These are phyloP conservation scores for Pilaira anomala DNA, from an alignment of 192 early-diverging fungal genomes.

Conservation along the genomic window DNA sequence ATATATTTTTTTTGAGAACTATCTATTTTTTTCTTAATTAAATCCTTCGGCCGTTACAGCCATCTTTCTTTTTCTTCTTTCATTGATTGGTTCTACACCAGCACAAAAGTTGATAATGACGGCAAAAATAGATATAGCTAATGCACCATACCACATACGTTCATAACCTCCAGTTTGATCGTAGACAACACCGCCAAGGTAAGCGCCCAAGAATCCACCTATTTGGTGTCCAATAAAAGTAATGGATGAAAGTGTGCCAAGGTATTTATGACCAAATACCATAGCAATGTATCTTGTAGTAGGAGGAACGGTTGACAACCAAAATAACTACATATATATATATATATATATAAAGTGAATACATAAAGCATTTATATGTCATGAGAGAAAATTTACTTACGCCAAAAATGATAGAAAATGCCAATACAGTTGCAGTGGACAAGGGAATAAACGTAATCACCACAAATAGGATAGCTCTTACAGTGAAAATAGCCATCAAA, in stretches of 20 bases:
- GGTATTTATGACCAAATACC: constrained; percentile 32
- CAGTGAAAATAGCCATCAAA: constrained; percentile 17
- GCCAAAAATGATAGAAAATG: constrained; percentile 35
- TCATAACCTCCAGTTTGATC: constrained; percentile 24
- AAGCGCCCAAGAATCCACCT: constrained; percentile 34
- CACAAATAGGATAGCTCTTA: constrained; percentile 18
- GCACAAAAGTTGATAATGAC: constrained; percentile 20
- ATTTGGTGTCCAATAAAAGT: constrained; percentile 39
- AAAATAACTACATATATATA: constrained; percentile 20
- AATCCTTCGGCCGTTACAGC: not conserved
- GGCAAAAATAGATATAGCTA: constrained; percentile 27
- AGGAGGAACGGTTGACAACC: constrained; percentile 35
- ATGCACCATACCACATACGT: constrained; percentile 34
- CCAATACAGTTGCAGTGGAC: constrained; percentile 22
- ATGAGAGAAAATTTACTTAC: constrained; percentile 17
- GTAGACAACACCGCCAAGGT: constrained; percentile 33
- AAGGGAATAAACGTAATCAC: constrained; percentile 23
- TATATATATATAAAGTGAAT: too few relatives aligned
- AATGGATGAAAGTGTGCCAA: constrained; percentile 33
- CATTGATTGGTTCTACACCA: not conserved
- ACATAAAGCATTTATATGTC: too few relatives aligned
- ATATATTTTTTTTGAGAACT: too few relatives aligned
- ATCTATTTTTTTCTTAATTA: not conserved
- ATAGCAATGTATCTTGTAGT: constrained; percentile 30
- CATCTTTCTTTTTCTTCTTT: too few relatives aligned